Evolutionary conservation across 139 green algal species (phyloP).

Genomic region (Marvania coccoides): DNA sequence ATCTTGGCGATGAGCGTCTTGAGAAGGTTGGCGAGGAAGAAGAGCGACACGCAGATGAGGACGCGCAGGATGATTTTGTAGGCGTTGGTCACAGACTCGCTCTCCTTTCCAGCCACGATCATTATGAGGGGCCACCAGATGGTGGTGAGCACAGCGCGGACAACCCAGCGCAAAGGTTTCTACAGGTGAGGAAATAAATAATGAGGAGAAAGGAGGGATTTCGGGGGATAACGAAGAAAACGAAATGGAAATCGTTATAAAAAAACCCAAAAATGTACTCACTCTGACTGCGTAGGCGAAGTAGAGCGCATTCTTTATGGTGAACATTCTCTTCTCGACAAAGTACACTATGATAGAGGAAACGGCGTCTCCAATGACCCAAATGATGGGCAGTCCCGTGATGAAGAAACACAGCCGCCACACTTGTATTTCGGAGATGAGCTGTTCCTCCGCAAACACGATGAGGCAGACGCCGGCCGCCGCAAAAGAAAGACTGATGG

Average conservation of each 20-base stretch:
- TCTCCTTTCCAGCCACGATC: not conserved
- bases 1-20: conserved; percentile 59
- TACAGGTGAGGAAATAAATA: not conserved
- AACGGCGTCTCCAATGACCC: not conserved
- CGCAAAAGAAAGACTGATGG: not conserved
- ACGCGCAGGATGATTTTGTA: conserved; percentile 16
- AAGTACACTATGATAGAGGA: not conserved
- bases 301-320: conserved; percentile 9
- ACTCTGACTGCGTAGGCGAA: conserved; percentile 11
- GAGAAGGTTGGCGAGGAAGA: conserved; percentile 50
- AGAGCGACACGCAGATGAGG: conserved; percentile 59
- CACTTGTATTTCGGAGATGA: not conserved
- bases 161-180: no score
- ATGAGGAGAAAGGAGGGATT: not conserved
- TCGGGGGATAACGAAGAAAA: not conserved
- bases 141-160: no score
- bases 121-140: conserved; percentile 12
- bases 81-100: not conserved
- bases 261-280: no score
- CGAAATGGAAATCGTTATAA: no score
- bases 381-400: conserved; percentile 1
- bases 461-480: not conserved
- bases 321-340: conserved; percentile 23
- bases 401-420: conserved; percentile 26
- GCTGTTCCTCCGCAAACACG: not conserved